phyloP scores from a whole-genome alignment of 192 early-diverging fungal genomes.

The Coemansia erecta region DNA sequence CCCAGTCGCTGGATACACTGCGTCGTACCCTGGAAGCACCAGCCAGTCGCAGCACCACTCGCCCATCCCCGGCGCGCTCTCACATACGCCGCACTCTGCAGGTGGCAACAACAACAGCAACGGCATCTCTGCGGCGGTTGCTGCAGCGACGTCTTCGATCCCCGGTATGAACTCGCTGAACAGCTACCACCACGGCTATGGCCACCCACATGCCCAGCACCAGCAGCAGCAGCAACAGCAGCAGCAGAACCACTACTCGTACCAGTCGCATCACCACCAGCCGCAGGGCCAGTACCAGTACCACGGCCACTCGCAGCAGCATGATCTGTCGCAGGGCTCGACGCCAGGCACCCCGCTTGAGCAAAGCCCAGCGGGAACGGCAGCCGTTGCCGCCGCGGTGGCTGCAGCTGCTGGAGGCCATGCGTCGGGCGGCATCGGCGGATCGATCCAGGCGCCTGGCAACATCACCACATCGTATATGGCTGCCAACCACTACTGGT shows the following conservation, averaged over 20 bases:
- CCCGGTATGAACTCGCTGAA: slow-evolving; percentile 39
- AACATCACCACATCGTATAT: slow-evolving; percentile 37
- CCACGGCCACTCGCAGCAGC: slow-evolving; percentile 10
- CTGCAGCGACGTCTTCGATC: slow-evolving; percentile 30
- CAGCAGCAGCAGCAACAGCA: slow-evolving; percentile 23
- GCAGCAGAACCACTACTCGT: slow-evolving; percentile 40
- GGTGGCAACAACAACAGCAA: slow-evolving; percentile 17
- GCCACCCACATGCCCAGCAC: slow-evolving; percentile 14
- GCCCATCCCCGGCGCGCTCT: slow-evolving; percentile 30
- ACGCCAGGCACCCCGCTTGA: slow-evolving; percentile 22
- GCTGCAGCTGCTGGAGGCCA: slow-evolving; percentile 26
- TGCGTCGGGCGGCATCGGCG: not conserved
- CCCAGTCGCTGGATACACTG: slow-evolving; percentile 30
- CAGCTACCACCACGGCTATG: slow-evolving; percentile 48
- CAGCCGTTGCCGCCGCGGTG: slow-evolving; percentile 28
- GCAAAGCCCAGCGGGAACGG: slow-evolving; percentile 28
- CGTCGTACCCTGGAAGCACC: slow-evolving; percentile 45
- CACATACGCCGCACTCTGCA: slow-evolving; percentile 26
- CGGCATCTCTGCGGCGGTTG: slow-evolving; percentile 24
- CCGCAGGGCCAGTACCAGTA: slow-evolving; percentile 19
- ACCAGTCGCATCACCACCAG: slow-evolving; percentile 21
- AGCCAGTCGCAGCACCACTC: slow-evolving; percentile 54
- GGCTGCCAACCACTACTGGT: slow-evolving; percentile 40
- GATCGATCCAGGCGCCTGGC: slow-evolving; percentile 8
- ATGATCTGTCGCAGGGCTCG: slow-evolving; percentile 1